Evolutionary conservation across 2,329 filamentous ascomycete genomes (phyloP).

Genomic region (Hypoxylon sp.): DNA sequence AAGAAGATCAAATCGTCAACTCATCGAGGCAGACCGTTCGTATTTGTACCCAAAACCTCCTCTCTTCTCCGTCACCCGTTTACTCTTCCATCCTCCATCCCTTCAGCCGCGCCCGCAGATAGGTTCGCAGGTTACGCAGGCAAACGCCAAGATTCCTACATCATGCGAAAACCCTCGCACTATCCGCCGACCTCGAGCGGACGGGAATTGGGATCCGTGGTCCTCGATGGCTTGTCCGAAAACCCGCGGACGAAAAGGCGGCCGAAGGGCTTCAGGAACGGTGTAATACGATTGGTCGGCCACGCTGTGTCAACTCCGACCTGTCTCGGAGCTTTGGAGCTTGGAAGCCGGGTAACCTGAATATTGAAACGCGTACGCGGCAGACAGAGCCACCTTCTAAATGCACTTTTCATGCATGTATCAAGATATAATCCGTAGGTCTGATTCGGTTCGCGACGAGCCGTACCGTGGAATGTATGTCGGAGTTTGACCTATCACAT

Average conservation of each 20-base stretch:
- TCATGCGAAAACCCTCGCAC: slow-evolving; percentile 3
- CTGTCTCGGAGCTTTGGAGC: slow-evolving; percentile 45
- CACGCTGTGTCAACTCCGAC: slow-evolving; percentile 42
- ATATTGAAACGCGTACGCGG: background rate
- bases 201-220: background rate
- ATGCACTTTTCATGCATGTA: slow-evolving; percentile 2
- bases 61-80: no score
- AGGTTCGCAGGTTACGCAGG: background rate
- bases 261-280: slow-evolving; percentile 11
- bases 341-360: slow-evolving; percentile 11
- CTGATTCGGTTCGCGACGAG: background rate
- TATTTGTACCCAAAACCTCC: slow-evolving; percentile 5
- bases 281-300: slow-evolving; percentile 49
- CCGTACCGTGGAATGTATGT: background rate
- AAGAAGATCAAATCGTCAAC: background rate
- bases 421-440: background rate
- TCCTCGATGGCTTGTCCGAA: slow-evolving; percentile 4
- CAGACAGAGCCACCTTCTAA: background rate
- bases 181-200: slow-evolving; percentile 17
- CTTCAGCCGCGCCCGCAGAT: background rate
- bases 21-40: background rate
- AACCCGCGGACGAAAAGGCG: slow-evolving; percentile 15
- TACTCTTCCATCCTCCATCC: background rate
- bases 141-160: background rate
- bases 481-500: background rate